phyloP scores from a whole-genome alignment of 179 eudicot genomes.

The Beta corolliflora region DNA sequence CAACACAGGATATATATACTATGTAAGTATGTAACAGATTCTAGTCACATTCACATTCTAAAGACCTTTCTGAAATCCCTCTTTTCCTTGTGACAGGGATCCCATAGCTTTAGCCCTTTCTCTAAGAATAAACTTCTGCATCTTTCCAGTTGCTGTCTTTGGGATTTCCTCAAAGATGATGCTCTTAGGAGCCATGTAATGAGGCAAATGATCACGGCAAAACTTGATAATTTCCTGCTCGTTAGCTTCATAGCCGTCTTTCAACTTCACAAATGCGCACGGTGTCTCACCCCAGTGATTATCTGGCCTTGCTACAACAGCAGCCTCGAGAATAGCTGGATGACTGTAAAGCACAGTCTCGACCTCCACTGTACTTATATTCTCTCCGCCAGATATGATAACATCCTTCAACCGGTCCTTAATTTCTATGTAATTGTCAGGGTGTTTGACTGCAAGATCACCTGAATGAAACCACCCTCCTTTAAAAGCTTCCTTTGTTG shows the following conservation, averaged over 20 bases:
- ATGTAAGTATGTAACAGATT: too few species aligned
- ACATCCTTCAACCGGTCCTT: conserved; percentile 45
- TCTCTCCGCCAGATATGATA: conserved; percentile 46
- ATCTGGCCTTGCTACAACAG: conserved; percentile 46
- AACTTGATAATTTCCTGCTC: conserved; percentile 35
- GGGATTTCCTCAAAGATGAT: conserved; percentile 44
- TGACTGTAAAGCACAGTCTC: conserved; percentile 42
- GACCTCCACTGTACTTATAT: conserved; percentile 44
- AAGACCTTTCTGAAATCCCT: neutral
- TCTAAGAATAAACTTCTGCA: conserved; percentile 44
- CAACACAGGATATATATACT: neutral
- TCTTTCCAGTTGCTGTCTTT: conserved; percentile 46
- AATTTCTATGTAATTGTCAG: conserved; percentile 37
- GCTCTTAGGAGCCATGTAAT: conserved; percentile 40
- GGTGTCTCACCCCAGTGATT: conserved; percentile 48
- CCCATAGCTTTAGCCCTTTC: conserved; percentile 43
- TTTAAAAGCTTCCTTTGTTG: conserved; percentile 35
- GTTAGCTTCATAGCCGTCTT: conserved; percentile 24
- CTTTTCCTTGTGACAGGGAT: conserved; percentile 26
- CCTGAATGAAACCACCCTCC: conserved; percentile 50
- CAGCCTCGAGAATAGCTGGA: conserved; percentile 43
- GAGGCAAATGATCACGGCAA: conserved; percentile 38
- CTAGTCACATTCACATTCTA: neutral
- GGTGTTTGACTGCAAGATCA: conserved; percentile 41
- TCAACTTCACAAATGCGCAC: conserved; percentile 42